Evolutionary conservation across 768 basidiomycete species (phyloP).

Genomic region (Neoboletus subvelutipes): DNA sequence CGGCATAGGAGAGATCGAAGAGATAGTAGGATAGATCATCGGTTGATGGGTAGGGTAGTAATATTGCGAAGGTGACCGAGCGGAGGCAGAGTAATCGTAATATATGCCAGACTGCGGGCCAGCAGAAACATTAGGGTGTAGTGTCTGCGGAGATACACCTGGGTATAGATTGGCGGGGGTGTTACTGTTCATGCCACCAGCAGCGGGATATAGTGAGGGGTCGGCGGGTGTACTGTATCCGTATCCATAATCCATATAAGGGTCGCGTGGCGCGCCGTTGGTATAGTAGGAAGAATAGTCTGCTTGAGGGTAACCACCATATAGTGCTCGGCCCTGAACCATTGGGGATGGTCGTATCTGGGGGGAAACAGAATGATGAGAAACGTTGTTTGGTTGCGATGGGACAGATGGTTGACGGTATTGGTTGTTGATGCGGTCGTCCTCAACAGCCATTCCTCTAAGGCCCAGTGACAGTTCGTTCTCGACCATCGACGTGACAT

Average conservation of each 20-base stretch:
- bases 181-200: slow-evolving; percentile 44
- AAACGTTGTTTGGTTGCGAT: slow-evolving; percentile 30
- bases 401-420: slow-evolving; percentile 38
- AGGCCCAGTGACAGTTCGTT: slow-evolving; percentile 56
- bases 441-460: slow-evolving; percentile 61
- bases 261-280: slow-evolving; percentile 48
- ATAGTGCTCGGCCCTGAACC: slow-evolving; percentile 47
- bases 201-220: slow-evolving; percentile 48
- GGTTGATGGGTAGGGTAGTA: slow-evolving; percentile 59
- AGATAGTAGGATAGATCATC: slow-evolving; percentile 55
- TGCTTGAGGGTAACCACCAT: slow-evolving; percentile 48
- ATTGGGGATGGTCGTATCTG: slow-evolving; percentile 44
- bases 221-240: slow-evolving; percentile 52
- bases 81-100: slow-evolving; percentile 54
- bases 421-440: slow-evolving; percentile 43
- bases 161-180: slow-evolving; percentile 51
- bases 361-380: slow-evolving; percentile 33
- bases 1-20: slow-evolving; percentile 54
- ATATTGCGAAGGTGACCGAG: slow-evolving; percentile 55
- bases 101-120: slow-evolving; percentile 54
- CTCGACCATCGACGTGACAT: slow-evolving; percentile 44
- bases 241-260: slow-evolving; percentile 56
- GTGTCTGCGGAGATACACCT: slow-evolving; percentile 39
- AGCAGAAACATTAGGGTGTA: slow-evolving; percentile 43
- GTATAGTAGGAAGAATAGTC: slow-evolving; percentile 64